phyloP scores from a whole-genome alignment of 1,284 basidiomycete genomes.

The Cryptococcus sp. region DNA sequence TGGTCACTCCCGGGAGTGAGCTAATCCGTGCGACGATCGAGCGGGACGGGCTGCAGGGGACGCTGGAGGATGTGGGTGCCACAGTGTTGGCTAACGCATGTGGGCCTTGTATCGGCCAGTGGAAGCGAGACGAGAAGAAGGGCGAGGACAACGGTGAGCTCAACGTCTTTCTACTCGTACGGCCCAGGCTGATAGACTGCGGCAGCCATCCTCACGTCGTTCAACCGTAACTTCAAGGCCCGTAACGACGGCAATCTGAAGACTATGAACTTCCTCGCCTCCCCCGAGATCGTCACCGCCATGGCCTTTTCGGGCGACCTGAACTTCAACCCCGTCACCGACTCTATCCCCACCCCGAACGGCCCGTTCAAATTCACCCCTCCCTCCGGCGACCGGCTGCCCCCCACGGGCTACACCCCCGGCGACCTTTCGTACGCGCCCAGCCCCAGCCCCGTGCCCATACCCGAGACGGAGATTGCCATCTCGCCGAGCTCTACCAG shows the following conservation, averaged over 20 bases:
- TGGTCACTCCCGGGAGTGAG: conserved; percentile 96
- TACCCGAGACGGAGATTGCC: conserved; percentile 72
- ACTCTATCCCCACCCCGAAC: conserved; percentile 69
- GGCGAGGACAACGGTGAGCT: conserved; percentile 84
- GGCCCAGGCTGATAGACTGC: background rate
- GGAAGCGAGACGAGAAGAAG: conserved; percentile 95
- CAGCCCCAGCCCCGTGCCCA: conserved; percentile 66
- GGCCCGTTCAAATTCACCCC: conserved; percentile 85
- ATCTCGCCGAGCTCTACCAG: conserved; percentile 79
- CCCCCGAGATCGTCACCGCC: background rate
- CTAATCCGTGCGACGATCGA: conserved; percentile 97
- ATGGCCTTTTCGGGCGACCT: conserved; percentile 94
- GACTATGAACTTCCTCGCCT: conserved; percentile 95
- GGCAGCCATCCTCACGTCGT: conserved; percentile 89
- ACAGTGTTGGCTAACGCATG: conserved; percentile 97
- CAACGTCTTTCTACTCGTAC: too few species aligned
- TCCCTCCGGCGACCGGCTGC: conserved; percentile 80
- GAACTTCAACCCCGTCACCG: conserved; percentile 87
- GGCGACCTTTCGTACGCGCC: conserved; percentile 79
- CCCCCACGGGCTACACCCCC: conserved; percentile 73
- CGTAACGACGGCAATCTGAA: conserved; percentile 93
- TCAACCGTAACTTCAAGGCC: conserved; percentile 96
- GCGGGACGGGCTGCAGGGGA: conserved; percentile 88
- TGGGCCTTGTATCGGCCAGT: conserved; percentile 98
- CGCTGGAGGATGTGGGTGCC: conserved; percentile 84